These are phyloP conservation scores for Daldinia sp. DNA, from an alignment of 2,329 filamentous ascomycete species.

Conservation along the genomic window DNA sequence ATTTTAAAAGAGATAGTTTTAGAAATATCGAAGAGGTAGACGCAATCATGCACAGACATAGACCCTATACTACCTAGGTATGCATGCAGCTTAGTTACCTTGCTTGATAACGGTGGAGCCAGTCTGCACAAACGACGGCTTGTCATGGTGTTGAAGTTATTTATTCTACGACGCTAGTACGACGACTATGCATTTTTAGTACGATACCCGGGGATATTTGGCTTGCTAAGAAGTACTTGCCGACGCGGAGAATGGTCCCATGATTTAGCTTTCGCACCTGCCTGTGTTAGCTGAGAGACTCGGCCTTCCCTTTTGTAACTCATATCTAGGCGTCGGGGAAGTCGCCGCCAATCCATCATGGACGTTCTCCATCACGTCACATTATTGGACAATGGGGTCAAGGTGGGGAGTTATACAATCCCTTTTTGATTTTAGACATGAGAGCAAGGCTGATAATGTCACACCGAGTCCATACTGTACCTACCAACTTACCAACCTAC, in stretches of 20 bases:
- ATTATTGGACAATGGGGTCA: conserved; percentile 39
- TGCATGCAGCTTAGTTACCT: conserved; percentile 29
- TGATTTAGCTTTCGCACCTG: conserved; percentile 29
- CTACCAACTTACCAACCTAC: too few species aligned
- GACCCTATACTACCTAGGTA: conserved; percentile 7
- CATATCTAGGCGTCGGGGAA: conserved; percentile 21
- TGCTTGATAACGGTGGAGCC: conserved; percentile 39
- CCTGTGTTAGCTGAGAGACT: conserved; percentile 18
- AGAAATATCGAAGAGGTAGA: conserved; percentile 21
- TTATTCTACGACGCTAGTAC: conserved; percentile 19
- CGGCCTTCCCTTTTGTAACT: conserved; percentile 11
- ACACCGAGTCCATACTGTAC: conserved; percentile 24
- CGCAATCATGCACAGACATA: conserved; percentile 18
- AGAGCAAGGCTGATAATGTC: conserved; percentile 43
- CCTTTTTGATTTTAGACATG: conserved; percentile 23
- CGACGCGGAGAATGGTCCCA: conserved; percentile 25
- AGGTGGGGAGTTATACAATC: conserved; percentile 33
- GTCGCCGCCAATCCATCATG: conserved; percentile 30
- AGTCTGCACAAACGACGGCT: conserved; percentile 26
- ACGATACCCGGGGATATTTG: conserved; percentile 6
- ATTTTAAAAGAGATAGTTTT: conserved; percentile 25
- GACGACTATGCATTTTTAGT: conserved; percentile 12
- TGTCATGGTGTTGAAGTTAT: conserved; percentile 34
- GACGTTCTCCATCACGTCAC: conserved; percentile 7
- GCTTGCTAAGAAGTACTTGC: conserved; percentile 30